Conservation (phyloP, 345 rosid species). For the Populus simonii region DNA sequence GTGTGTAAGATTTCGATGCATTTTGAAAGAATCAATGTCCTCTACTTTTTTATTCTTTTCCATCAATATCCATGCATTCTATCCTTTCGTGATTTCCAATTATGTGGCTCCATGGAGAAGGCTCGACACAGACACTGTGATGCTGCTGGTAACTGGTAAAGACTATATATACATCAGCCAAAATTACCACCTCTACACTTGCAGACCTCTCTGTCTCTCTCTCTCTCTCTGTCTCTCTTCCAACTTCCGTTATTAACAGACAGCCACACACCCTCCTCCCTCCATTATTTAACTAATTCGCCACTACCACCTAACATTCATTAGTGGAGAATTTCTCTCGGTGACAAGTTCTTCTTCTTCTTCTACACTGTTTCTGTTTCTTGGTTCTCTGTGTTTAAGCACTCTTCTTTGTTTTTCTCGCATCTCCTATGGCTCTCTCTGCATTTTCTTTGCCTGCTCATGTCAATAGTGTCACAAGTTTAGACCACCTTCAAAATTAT, state of each 20-base stretch:
- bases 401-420: too few relatives aligned
- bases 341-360: background rate
- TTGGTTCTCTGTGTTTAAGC: slow-evolving; percentile 9
- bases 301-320: background rate
- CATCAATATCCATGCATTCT: background rate
- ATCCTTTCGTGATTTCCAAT: background rate
- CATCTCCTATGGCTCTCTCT: slow-evolving; percentile 57
- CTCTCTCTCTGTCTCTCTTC: background rate
- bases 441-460: slow-evolving; percentile 62
- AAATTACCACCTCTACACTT: background rate
- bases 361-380: slow-evolving; percentile 3
- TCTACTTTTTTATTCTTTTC: too few relatives aligned
- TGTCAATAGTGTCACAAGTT: slow-evolving; percentile 29
- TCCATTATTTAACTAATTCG: background rate
- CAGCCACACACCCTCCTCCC: background rate
- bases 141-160: too few relatives aligned
- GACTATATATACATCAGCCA: background rate
- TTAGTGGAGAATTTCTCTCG: slow-evolving; percentile 9
- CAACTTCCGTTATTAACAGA: background rate
- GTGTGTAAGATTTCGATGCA: too few relatives aligned
- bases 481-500: slow-evolving; percentile 43
- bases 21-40: too few relatives aligned
- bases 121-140: too few relatives aligned
- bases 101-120: too few relatives aligned
- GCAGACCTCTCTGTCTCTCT: too few relatives aligned